Base-by-base conservation (phyloP, 2,329 filamentous ascomycete genomes). In the Coniella vitis region DNA sequence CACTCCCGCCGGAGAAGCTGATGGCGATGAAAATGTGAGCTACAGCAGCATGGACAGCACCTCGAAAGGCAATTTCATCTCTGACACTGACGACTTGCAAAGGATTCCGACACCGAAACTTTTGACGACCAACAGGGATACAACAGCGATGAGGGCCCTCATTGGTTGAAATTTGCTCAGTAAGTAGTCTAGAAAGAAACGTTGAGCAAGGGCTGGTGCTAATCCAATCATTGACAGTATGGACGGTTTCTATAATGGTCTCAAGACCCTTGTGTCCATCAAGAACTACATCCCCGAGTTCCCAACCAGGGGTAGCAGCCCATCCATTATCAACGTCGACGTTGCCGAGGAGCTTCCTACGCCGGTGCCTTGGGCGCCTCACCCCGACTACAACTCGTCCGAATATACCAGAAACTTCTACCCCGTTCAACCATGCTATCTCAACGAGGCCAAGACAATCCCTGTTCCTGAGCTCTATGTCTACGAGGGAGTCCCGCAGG, bases 211-310 rank as follows among this genome's bases (percentile, higher is more conserved):
- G n/a, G n/a, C n/a, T 9, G 1, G 12, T 19, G 19, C 50, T 59
- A 51, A 62, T 31, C 49, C 49, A 17, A 17, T 0, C 31, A 29
- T 54, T 5, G 10, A 29, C 25, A 94, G 91, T 58, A 81, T 95
- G 47, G 81, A 84, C 56, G 78, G 85, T 38, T 95, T 91, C 63
- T 89, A 87, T 65, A 82, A 85, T 36, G 90, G 90, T 4, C 73
- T 95, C 48, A 79, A 83, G 57, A 79, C 80, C 0, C 64, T 95
- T 49, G 81, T 90, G 2, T 69, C 76, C 21, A 72, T 78, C 41
- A 67, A 72, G 8, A 70, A 82, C 7, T 86, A 90, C 55, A 69
- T 75, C 13, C 78, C 87, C 0, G 89, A 95, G 62, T 95, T 89
- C 58, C 89, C 90, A 13, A 61, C 66, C 47, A 47, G 36, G 40